Evolutionary conservation across 768 basidiomycete genomes (phyloP).

Genomic region (Glaciozyma martinii): DNA sequence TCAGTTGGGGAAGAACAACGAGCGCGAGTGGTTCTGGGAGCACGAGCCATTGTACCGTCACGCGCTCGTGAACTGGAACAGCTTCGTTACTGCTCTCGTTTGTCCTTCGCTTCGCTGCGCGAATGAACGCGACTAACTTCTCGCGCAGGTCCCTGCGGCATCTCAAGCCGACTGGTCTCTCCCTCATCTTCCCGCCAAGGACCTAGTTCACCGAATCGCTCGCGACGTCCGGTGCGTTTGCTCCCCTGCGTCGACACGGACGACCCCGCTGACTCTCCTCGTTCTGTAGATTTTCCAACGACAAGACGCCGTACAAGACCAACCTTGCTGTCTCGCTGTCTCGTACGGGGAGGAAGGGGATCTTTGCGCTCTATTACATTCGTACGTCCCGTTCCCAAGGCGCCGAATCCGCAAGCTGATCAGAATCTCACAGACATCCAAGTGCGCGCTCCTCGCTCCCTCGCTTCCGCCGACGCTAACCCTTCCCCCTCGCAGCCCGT

Average conservation of each 20-base stretch:
- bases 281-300: slow-evolving; percentile 10
- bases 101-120: too few relatives aligned
- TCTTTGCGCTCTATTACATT: background rate
- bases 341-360: slow-evolving; percentile 41
- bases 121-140: too few relatives aligned
- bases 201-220: slow-evolving; percentile 85
- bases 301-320: slow-evolving; percentile 77
- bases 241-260: background rate
- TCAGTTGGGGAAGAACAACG: slow-evolving; percentile 16
- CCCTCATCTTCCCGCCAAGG: slow-evolving; percentile 80
- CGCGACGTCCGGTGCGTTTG: slow-evolving; percentile 62
- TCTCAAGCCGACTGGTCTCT: slow-evolving; percentile 69
- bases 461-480: too few relatives aligned
- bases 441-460: too few relatives aligned
- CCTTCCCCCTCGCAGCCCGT: slow-evolving; percentile 16
- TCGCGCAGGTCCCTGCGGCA: slow-evolving; percentile 43
- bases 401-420: background rate
- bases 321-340: slow-evolving; percentile 75
- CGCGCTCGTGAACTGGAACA: slow-evolving; percentile 60
- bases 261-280: background rate
- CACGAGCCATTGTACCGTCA: slow-evolving; percentile 66
- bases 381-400: background rate
- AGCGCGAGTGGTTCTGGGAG: slow-evolving; percentile 62
- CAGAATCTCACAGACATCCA: background rate
- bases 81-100: slow-evolving; percentile 66